phyloP scores from a whole-genome alignment of 2,329 filamentous ascomycete species.

The Aspergillus ochraceoroseus region DNA sequence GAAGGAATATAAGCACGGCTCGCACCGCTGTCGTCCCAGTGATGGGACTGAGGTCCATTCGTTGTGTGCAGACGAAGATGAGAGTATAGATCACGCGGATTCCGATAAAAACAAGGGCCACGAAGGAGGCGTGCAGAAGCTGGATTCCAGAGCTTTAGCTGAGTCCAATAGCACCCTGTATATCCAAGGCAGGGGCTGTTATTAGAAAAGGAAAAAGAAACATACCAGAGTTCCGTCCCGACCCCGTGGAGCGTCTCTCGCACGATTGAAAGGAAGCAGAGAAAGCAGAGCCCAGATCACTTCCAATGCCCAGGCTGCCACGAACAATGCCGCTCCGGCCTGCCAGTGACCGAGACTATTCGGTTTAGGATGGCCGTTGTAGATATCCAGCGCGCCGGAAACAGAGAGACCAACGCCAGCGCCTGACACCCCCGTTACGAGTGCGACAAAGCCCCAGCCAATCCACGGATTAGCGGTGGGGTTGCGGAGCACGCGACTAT shows the following conservation, averaged over 20 bases:
- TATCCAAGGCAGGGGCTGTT: no score
- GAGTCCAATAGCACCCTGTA: no score
- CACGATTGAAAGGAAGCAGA: background rate
- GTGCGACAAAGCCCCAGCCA: conserved; percentile 3
- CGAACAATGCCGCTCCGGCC: conserved; percentile 8
- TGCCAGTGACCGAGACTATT: conserved; percentile 5
- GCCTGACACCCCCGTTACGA: conserved; percentile 1
- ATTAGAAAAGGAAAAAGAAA: background rate
- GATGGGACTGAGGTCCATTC: conserved; percentile 19
- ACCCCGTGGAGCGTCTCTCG: conserved; percentile 2
- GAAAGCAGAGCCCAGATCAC: conserved; percentile 8
- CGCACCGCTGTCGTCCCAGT: conserved; percentile 22
- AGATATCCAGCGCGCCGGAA: conserved; percentile 10
- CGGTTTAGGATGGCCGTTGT: conserved; percentile 2
- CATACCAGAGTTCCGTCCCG: conserved; percentile 9
- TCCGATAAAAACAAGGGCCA: conserved; percentile 21
- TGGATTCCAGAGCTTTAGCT: no score
- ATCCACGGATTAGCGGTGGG: conserved; percentile 1
- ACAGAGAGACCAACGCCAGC: conserved; percentile 10
- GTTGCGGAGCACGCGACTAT: conserved; percentile 22
- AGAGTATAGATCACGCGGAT: conserved; percentile 27
- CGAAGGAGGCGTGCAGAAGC: conserved; percentile 6
- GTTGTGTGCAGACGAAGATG: conserved; percentile 20
- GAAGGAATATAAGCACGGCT: conserved; percentile 27
- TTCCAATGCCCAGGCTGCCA: conserved; percentile 9